Conservation (phyloP, 805 yeast species). For the Candida parachauliodes region DNA sequence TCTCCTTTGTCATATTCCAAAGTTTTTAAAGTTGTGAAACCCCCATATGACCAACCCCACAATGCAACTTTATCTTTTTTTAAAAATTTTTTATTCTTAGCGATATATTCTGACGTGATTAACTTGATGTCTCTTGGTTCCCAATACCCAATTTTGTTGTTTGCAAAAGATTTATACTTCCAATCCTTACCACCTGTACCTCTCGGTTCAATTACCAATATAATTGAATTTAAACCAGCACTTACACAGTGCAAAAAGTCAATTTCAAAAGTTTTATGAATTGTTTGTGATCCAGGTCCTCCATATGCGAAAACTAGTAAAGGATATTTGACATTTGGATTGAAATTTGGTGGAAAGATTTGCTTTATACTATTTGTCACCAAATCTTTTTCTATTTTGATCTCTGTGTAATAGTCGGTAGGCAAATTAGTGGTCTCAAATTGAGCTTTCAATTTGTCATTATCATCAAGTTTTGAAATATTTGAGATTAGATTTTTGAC, state of each 20-base stretch:
- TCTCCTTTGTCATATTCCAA: constrained; percentile 75
- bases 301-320: constrained; percentile 69
- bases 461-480: constrained; percentile 16
- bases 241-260: constrained; percentile 60
- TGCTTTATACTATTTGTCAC: constrained; percentile 52
- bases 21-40: constrained; percentile 85
- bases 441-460: constrained; percentile 12
- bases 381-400: constrained; percentile 21
- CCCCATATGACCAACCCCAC: constrained; percentile 99
- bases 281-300: constrained; percentile 75
- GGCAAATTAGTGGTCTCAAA: constrained; percentile 47
- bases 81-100: constrained; percentile 39
- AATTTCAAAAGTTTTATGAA: constrained; percentile 42
- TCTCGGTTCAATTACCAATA: constrained; percentile 70
- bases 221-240: constrained; percentile 55
- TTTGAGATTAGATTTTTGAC: neutral
- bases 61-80: constrained; percentile 69
- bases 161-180: constrained; percentile 57
- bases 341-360: constrained; percentile 56
- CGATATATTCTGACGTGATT: constrained; percentile 49
- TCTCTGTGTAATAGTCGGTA: constrained; percentile 35
- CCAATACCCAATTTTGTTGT: constrained; percentile 61
- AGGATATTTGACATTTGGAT: constrained; percentile 51
- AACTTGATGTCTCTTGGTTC: constrained; percentile 68
- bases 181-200: constrained; percentile 83